Percentiles rank a stretch among this genome's conserved stretches.
Evolutionary conservation across 2,329 filamentous ascomycete genomes (phyloP).

Genomic region (Pseudogymnoascus sp.): DNA sequence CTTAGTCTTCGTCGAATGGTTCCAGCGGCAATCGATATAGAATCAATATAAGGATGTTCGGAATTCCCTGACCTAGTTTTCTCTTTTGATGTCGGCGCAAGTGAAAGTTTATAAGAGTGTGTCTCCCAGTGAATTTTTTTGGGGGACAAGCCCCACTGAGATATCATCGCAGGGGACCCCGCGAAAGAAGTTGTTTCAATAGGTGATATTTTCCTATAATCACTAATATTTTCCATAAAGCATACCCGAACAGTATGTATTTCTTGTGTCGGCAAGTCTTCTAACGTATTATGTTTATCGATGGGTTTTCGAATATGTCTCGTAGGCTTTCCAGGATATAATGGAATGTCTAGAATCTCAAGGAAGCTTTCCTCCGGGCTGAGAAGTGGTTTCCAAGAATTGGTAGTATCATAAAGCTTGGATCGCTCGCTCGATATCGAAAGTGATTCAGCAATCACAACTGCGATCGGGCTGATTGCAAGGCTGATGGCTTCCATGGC

Average conservation of each 20-base stretch:
- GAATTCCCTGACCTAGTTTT: background rate
- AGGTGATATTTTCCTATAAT: background rate
- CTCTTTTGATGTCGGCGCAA: background rate
- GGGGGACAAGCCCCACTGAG: background rate
- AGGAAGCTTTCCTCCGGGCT: background rate
- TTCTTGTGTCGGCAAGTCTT: background rate
- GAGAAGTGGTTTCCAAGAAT: background rate
- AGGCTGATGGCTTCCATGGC: too few species aligned
- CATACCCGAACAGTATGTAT: background rate
- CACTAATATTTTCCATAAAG: background rate
- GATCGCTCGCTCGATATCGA: background rate
- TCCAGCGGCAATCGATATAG: background rate
- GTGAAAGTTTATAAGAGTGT: background rate
- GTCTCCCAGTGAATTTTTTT: background rate
- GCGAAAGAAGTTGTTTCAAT: background rate
- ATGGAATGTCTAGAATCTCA: background rate
- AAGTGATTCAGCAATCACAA: background rate
- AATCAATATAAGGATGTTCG: background rate
- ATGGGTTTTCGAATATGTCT: background rate
- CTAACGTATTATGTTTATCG: background rate
- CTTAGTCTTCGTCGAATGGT: background rate
- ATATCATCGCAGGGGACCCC: background rate
- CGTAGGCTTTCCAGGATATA: background rate
- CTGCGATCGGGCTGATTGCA: too few species aligned
- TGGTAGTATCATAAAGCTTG: background rate